A percentile compares a stretch with the other conserved stretches of the same genome.
These are phyloP conservation scores for Fagopyrum esculentum DNA, from an alignment of 148 eudicot genomes.

Conservation along the genomic window DNA sequence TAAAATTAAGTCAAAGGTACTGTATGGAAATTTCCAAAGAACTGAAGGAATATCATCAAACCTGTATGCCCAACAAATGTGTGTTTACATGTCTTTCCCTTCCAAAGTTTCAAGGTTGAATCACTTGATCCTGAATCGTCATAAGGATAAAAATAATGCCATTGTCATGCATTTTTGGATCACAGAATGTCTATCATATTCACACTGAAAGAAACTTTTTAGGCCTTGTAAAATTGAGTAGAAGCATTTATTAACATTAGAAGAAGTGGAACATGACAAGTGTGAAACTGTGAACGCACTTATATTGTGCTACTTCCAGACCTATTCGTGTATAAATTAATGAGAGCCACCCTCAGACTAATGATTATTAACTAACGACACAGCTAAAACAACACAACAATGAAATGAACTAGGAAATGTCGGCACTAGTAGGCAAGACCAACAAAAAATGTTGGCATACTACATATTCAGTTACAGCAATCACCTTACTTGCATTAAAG, in stretches of 20 bases:
- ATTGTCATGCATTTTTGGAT: background rate
- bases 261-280: background rate
- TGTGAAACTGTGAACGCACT: background rate
- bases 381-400: background rate
- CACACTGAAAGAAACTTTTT: background rate
- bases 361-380: background rate
- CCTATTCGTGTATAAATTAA: background rate
- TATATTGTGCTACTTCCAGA: background rate
- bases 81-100: constrained; percentile 63
- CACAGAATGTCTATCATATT: background rate
- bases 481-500: background rate
- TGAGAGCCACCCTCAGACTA: too few species aligned
- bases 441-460: background rate
- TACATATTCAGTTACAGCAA: background rate
- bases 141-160: background rate
- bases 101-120: constrained; percentile 86
- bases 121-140: constrained; percentile 79
- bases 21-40: background rate
- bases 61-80: constrained; percentile 78
- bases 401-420: background rate
- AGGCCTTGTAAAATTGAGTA: background rate
- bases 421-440: background rate
- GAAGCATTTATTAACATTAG: background rate
- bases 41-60: constrained; percentile 16
- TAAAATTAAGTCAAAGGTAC: background rate